phyloP scores from a whole-genome alignment of 2,329 filamentous ascomycete genomes.

The Colletotrichum tamarilloi region DNA sequence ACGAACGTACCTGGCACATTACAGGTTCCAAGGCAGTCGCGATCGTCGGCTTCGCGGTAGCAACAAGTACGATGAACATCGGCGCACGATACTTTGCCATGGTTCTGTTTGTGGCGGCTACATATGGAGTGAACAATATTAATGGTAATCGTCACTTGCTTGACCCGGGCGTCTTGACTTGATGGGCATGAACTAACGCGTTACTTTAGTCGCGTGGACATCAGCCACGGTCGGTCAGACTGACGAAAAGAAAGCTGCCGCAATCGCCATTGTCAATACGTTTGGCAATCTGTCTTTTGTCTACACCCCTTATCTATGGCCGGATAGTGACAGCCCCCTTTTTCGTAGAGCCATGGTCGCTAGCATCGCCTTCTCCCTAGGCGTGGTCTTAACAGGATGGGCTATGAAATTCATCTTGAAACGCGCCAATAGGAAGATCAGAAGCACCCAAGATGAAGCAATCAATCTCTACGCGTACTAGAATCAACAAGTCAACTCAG shows the following conservation, averaged over 20 bases:
- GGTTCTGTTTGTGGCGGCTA: slow-evolving; percentile 49
- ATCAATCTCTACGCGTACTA: slow-evolving; percentile 44
- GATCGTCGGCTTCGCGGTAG: slow-evolving; percentile 49
- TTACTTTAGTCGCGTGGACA: slow-evolving; percentile 50
- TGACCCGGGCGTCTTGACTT: too few relatives aligned
- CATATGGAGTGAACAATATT: slow-evolving; percentile 55
- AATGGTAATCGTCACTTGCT: slow-evolving; percentile 36
- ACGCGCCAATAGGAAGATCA: slow-evolving; percentile 47
- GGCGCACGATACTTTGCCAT: slow-evolving; percentile 44
- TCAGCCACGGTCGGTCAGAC: slow-evolving; percentile 54
- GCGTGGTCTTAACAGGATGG: slow-evolving; percentile 50
- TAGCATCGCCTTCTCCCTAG: slow-evolving; percentile 41
- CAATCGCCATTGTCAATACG: slow-evolving; percentile 53
- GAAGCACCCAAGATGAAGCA: slow-evolving; percentile 36
- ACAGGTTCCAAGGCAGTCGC: slow-evolving; percentile 53
- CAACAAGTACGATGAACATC: slow-evolving; percentile 41
- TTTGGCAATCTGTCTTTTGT: slow-evolving; percentile 49
- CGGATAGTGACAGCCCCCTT: slow-evolving; percentile 40
- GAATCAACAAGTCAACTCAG: too few relatives aligned
- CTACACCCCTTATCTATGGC: slow-evolving; percentile 55
- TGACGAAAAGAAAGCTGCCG: slow-evolving; percentile 57
- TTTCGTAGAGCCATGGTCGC: slow-evolving; percentile 36
- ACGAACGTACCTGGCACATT: slow-evolving; percentile 61
- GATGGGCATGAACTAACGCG: too few relatives aligned
- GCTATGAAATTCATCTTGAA: slow-evolving; percentile 46